Conservation (phyloP, 305 asterid genomes). For the Vinca major region DNA sequence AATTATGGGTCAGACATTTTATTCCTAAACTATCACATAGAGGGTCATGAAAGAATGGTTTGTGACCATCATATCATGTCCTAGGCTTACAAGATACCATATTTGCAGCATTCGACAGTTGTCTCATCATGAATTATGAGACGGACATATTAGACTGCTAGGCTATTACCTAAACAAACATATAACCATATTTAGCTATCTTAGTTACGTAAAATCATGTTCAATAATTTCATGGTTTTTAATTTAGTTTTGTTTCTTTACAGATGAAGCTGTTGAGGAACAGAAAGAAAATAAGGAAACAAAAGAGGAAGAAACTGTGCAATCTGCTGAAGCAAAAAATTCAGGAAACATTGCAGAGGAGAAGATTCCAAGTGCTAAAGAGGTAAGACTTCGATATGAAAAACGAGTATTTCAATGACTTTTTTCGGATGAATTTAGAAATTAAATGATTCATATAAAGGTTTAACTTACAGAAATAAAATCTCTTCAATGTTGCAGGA, state of each 20-base stretch:
- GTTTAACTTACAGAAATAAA: not conserved
- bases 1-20: no score
- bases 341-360: slow-evolving; percentile 24
- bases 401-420: not conserved
- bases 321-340: slow-evolving; percentile 24
- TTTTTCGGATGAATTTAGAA: not conserved
- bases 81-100: no score
- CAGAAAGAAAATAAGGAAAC: slow-evolving; percentile 27
- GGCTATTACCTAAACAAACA: no score
- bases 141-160: no score
- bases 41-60: no score
- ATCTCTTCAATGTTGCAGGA: slow-evolving; percentile 17
- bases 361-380: slow-evolving; percentile 17
- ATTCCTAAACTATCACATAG: no score
- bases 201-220: not conserved
- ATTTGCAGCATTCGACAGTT: no score
- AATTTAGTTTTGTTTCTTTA: not conserved
- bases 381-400: slow-evolving; percentile 10
- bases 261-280: slow-evolving; percentile 28
- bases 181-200: not conserved
- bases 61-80: no score
- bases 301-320: slow-evolving; percentile 16
- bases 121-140: no score
- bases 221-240: not conserved
- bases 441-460: not conserved